Conservation (phyloP, 345 rosid genomes). For the Populus ilicifolia region DNA sequence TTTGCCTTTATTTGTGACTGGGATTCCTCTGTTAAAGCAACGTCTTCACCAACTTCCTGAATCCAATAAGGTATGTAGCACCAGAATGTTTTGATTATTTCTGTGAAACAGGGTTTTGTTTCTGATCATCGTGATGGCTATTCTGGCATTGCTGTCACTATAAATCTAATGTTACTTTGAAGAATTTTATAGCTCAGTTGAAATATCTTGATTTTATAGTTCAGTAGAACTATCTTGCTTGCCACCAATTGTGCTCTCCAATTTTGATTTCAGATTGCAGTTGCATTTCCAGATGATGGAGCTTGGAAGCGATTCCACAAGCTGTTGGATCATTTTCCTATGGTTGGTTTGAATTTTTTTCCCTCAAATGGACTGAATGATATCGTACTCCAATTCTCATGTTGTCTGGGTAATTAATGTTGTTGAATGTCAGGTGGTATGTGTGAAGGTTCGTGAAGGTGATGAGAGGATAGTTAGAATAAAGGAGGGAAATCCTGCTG, state of each 20-base stretch:
- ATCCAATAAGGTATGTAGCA: slow-evolving; percentile 50
- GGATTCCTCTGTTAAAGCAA: slow-evolving; percentile 81
- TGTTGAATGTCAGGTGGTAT: slow-evolving; percentile 65
- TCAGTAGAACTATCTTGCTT: background rate
- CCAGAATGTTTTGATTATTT: background rate
- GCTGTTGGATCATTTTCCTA: slow-evolving; percentile 75
- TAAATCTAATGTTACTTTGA: background rate
- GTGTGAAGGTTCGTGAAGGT: slow-evolving; percentile 94
- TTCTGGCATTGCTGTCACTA: background rate
- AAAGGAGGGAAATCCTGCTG: slow-evolving; percentile 89
- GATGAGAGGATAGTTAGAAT: slow-evolving; percentile 85
- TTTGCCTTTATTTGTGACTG: slow-evolving; percentile 94
- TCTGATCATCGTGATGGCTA: background rate
- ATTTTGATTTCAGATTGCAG: slow-evolving; percentile 48
- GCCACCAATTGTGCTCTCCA: background rate
- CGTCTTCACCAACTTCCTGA: slow-evolving; percentile 80
- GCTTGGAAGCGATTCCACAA: slow-evolving; percentile 99
- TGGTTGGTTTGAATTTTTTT: slow-evolving; percentile 39
- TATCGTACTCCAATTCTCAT: background rate
- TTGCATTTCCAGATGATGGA: slow-evolving; percentile 99
- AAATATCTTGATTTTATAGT: background rate
- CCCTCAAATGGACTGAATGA: slow-evolving; percentile 1
- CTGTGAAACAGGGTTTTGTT: slow-evolving; percentile 7
- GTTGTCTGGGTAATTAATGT: slow-evolving; percentile 9
- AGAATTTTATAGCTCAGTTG: background rate